These are phyloP conservation scores for Pharnaceum exiguum DNA, from an alignment of 148 eudicot genomes.

Conservation along the genomic window DNA sequence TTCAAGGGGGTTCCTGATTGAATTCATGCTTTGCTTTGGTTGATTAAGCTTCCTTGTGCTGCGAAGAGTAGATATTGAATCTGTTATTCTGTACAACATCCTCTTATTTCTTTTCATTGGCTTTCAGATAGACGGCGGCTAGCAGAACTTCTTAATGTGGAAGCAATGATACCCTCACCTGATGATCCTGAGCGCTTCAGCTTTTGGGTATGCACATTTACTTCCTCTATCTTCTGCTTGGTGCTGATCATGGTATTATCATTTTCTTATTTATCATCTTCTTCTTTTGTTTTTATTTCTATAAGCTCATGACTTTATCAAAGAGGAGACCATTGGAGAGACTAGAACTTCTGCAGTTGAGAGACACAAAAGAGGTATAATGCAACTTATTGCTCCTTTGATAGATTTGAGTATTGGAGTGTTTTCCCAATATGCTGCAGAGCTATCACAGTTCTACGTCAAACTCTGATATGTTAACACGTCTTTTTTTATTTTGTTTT, in stretches of 20 bases:
- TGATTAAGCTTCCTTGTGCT: no score
- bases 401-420: background rate
- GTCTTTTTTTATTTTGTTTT: background rate
- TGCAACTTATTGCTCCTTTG: background rate
- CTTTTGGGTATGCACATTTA: slow-evolving; percentile 73
- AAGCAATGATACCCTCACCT: slow-evolving; percentile 78
- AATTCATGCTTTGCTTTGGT: no score
- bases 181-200: slow-evolving; percentile 88
- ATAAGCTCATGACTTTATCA: slow-evolving; percentile 77
- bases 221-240: background rate
- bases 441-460: background rate
- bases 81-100: no score
- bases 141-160: slow-evolving; percentile 67
- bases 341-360: slow-evolving; percentile 65
- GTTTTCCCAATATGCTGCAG: background rate
- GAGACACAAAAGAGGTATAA: slow-evolving; percentile 84
- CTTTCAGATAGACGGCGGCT: slow-evolving; percentile 66
- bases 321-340: slow-evolving; percentile 74
- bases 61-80: no score
- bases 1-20: no score
- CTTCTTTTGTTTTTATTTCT: slow-evolving; percentile 14
- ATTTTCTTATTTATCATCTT: slow-evolving; percentile 2
- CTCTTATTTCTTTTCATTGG: slow-evolving; percentile 1
- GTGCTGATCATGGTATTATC: background rate
- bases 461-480: no score